Base-by-base conservation (phyloP, 805 yeast genomes). In the Maudiozyma turicensis region DNA sequence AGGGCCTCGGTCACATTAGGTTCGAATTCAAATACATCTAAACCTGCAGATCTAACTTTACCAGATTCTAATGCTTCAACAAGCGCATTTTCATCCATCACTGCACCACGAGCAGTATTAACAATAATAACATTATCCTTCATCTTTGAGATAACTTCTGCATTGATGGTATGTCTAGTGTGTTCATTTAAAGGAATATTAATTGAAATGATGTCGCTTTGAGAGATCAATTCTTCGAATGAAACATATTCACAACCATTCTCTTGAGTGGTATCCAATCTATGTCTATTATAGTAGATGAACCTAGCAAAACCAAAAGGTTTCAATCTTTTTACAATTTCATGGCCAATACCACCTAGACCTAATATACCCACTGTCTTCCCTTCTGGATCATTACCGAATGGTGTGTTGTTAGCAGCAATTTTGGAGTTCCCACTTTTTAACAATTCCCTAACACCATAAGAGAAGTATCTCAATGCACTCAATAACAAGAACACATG, bases 41-140 rank as follows among this genome's bases (percentile, higher is more conserved):
- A 60, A 13, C 89, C 95, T 51, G 78, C 83, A 5, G 84, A 67
- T 38, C 80, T 77, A 32, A 86, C 73, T 56, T 82, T 80, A 14
- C 90, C 90, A 3, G 70, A 62, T 57, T 80, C 76, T 55, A 86
- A 69, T 6, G 77, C 77, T 20, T 71, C 70, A 7, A 77, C 71
- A 49, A 86, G 63, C 5, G 82, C 82, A 2, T 61, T 48, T 63
- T 85, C 90, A 62, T 85, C 84, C 55, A 84, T 76, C 40, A 89
- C 80, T 3, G 91, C 84, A 15, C 97, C 97, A 60, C 97, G 77
- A 6, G 96, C 93, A 10, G 95, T 87, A 68, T 89, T 89, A 40
- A 87, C 81, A 29, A 73, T 57, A 13, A 85, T 79, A 34, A 82
- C 89, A 40, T 89, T 93, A 50, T 80, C 78, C 66, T 89, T 89